A percentile compares a stretch with the other conserved stretches of the same genome.
phyloP scores from a whole-genome alignment of 495 filamentous ascomycete species.

The Xylaria cubensis region DNA sequence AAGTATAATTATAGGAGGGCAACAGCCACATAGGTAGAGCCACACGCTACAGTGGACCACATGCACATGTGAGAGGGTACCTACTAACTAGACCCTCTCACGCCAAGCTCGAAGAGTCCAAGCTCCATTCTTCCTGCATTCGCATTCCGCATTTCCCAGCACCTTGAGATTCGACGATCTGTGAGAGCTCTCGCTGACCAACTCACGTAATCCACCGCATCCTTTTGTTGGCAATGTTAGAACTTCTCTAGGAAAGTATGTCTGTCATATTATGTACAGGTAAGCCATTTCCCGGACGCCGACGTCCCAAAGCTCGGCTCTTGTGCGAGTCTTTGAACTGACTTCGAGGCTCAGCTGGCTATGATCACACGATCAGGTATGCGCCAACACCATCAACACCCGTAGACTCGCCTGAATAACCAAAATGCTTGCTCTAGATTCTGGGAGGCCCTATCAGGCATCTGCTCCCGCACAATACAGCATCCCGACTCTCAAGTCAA shows the following conservation, averaged over 20 bases:
- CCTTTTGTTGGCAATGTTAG: conserved; percentile 3
- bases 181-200: conserved; percentile 30
- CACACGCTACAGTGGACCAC: background rate
- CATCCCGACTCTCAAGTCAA: conserved; percentile 98
- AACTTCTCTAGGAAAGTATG: conserved; percentile 53
- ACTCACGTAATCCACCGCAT: conserved; percentile 34
- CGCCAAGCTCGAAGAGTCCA: conserved; percentile 1
- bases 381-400: conserved; percentile 32
- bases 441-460: conserved; percentile 97
- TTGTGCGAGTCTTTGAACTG: conserved; percentile 22
- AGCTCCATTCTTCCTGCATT: background rate
- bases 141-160: background rate
- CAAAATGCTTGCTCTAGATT: conserved; percentile 63
- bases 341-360: conserved; percentile 72
- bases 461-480: conserved; percentile 96
- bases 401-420: background rate
- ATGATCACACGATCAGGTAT: conserved; percentile 98
- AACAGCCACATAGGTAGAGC: background rate
- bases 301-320: background rate
- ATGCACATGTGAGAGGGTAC: background rate
- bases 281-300: conserved; percentile 48
- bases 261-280: conserved; percentile 89
- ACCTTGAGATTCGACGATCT: background rate
- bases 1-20: background rate
- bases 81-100: background rate